Base-by-base conservation (phyloP, 1,139 yeast genomes). In the Komagataea norvegica region DNA sequence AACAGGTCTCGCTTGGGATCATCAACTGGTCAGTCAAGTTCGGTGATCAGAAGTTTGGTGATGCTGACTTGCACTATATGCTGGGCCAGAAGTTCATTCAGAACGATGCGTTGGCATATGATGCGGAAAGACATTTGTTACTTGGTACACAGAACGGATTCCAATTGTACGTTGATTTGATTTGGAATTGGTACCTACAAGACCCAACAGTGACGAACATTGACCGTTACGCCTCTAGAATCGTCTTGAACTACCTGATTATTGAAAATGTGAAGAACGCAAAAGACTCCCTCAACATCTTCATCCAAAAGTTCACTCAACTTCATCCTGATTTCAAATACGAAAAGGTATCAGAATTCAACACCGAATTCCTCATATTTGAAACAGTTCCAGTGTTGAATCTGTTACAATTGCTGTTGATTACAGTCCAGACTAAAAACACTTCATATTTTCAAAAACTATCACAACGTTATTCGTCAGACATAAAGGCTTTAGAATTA, bases 11-110 rank as follows among this genome's bases (percentile, higher is more conserved):
- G 18, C 77, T 78, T 37, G 83, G 77, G 41, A 65, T 77, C 42
- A 66, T 76, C 38, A 70, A 70, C 38, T 89, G 95, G 88, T 70
- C 89, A 0, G 63, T 65, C 33, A 69, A 69, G 36, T 60, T 59
- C 35, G 66, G 76, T 3, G 64, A 62, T 0, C 64, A 61, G 41
- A 74, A 74, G 42, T 74, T 74, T 46, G 96, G 96, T 5, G 95
- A 87, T 54, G 69, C 80, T 6, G 80, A 77, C 34, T 65, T 91
- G 41, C 89, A 86, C 55, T 80, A 80, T 48, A 70, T 81, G 15
- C 70, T 89, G 45, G 96, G 96, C 1, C 60, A 67, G 26, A 81
- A 83, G 52, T 67, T 86, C 35, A 61, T 76, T 9, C 60, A 58
- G 22, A 60, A 59, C 29, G 54, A 56, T 5, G 40, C 40, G 3